These are phyloP conservation scores for Starmerella vaccinii DNA, from an alignment of 805 yeast species.

Conservation along the genomic window DNA sequence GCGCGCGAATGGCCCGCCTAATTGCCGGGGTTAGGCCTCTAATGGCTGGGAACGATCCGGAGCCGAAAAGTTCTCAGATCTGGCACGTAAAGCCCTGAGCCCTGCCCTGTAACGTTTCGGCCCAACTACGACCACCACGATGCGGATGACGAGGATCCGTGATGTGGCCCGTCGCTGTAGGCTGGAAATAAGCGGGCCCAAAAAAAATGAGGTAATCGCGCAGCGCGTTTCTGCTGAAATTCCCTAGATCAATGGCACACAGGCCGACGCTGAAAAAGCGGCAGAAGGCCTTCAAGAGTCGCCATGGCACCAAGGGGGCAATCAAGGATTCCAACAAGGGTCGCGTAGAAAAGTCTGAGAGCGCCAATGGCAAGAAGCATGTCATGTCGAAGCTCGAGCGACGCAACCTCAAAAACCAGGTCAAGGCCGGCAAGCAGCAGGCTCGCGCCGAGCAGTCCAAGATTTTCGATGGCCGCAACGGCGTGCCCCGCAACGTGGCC, in stretches of 20 bases:
- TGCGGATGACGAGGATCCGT: too few species aligned
- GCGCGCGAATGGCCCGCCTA: not conserved
- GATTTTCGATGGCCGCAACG: constrained; percentile 67
- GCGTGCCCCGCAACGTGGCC: constrained; percentile 76
- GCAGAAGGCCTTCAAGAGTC: constrained; percentile 84
- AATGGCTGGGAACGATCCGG: not conserved
- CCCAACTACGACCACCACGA: too few species aligned
- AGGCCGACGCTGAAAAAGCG: constrained; percentile 72
- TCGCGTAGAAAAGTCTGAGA: constrained; percentile 63
- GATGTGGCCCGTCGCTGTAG: too few species aligned
- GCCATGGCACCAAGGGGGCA: constrained; percentile 82
- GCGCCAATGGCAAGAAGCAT: constrained; percentile 31
- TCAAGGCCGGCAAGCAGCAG: constrained; percentile 57
- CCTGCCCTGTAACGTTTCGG: too few species aligned
- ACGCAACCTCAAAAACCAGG: constrained; percentile 66
- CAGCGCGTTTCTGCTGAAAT: not conserved
- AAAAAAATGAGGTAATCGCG: constrained; percentile 8
- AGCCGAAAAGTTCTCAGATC: not conserved
- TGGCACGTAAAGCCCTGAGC: not conserved
- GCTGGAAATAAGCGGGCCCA: not conserved
- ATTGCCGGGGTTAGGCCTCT: not conserved
- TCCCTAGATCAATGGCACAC: constrained; percentile 38
- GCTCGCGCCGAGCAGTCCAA: constrained; percentile 51
- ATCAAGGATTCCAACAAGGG: constrained; percentile 71
- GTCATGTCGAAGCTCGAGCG: constrained; percentile 52